A percentile compares a stretch with the other conserved stretches of the same genome.
Evolutionary conservation across 1,139 yeast genomes (phyloP).

Genomic region (Barnettozyma hawaiiensis): DNA sequence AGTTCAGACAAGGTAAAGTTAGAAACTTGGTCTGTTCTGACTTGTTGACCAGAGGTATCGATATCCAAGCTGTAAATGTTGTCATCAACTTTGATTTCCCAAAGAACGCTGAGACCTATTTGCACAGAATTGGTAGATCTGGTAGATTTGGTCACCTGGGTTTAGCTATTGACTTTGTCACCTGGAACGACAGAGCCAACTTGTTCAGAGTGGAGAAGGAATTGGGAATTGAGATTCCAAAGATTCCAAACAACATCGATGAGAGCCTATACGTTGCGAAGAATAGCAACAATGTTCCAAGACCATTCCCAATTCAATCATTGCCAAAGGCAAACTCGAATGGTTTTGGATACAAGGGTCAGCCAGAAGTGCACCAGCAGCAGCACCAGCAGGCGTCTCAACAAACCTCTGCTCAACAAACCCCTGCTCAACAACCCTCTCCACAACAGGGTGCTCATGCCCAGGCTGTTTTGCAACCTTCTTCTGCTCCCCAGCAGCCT

Average conservation of each 20-base stretch:
- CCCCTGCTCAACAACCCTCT: constrained; percentile 10
- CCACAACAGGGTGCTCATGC: constrained; percentile 20
- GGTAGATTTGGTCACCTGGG: constrained; percentile 99
- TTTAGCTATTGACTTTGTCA: constrained; percentile 91
- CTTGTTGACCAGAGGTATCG: constrained; percentile 96
- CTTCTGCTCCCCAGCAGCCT: constrained; percentile 17
- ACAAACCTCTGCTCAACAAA: constrained; percentile 11
- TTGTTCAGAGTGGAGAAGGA: constrained; percentile 95
- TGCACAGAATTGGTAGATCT: constrained; percentile 98
- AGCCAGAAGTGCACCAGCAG: constrained; percentile 33
- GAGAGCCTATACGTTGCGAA: constrained; percentile 85
- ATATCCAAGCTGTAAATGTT: constrained; percentile 97
- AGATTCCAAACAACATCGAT: constrained; percentile 90
- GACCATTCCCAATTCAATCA: constrained; percentile 69
- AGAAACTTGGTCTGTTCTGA: constrained; percentile 97
- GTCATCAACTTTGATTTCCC: constrained; percentile 98
- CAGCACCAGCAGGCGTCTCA: constrained; percentile 25
- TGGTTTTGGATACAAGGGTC: constrained; percentile 47
- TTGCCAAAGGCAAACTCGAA: constrained; percentile 32
- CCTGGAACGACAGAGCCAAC: constrained; percentile 94
- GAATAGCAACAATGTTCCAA: constrained; percentile 69
- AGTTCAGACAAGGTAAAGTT: constrained; percentile 96
- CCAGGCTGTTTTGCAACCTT: constrained; percentile 12
- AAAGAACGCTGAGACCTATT: constrained; percentile 93
- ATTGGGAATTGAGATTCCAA: constrained; percentile 94